These are phyloP conservation scores for Pseudoneurospora amorphoporcata DNA, from an alignment of 495 filamentous ascomycete species.

Conservation along the genomic window DNA sequence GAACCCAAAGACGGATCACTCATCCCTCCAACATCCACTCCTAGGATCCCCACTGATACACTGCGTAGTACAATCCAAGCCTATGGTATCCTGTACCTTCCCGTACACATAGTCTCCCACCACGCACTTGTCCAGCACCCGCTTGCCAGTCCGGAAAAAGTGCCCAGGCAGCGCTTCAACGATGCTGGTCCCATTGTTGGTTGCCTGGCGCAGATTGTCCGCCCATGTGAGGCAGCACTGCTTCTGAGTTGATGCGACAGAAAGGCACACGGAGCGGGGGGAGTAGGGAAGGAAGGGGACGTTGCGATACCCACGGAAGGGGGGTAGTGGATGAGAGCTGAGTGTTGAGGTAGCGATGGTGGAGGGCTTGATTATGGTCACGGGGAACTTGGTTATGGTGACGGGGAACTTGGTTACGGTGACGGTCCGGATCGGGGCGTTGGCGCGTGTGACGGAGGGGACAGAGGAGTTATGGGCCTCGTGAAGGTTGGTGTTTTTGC, in stretches of 20 bases:
- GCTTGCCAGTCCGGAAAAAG: not conserved
- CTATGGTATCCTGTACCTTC: not conserved
- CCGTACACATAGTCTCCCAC: not conserved
- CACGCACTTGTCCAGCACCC: not conserved
- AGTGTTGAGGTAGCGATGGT: not conserved
- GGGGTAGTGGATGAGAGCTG: not conserved
- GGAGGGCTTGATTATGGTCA: not conserved
- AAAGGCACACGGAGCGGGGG: not conserved
- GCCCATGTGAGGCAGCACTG: not conserved
- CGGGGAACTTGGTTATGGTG: not conserved
- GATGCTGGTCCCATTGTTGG: not conserved
- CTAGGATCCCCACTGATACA: not conserved
- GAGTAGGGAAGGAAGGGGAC: not conserved
- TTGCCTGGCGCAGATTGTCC: not conserved
- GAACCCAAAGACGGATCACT: not conserved
- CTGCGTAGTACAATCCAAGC: not conserved
- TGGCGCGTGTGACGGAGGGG: no score
- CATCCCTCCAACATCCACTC: not conserved
- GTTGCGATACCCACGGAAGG: not conserved
- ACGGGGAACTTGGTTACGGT: not conserved
- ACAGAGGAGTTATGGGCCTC: not conserved
- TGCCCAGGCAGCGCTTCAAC: not conserved
- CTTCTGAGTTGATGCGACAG: not conserved
- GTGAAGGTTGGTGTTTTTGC: not conserved
- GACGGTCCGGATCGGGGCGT: no score